Percentiles rank a stretch among this genome's conserved stretches.
These are phyloP conservation scores for Thalia dealbata DNA, from an alignment of 176 grass and related monocot genomes.

Conservation along the genomic window DNA sequence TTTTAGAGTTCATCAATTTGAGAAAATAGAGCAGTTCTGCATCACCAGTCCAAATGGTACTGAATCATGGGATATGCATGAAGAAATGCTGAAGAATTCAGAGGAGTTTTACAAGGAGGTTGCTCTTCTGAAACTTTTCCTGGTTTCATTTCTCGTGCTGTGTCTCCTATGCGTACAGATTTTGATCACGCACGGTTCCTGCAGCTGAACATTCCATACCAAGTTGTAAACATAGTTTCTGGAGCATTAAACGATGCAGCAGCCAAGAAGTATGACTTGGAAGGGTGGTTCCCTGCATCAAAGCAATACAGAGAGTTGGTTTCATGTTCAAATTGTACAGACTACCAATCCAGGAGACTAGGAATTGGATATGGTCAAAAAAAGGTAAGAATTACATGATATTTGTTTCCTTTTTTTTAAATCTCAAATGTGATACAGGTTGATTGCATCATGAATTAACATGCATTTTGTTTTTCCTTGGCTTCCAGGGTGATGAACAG, in stretches of 20 bases:
- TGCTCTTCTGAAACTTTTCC: background rate
- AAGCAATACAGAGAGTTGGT: constrained; percentile 81
- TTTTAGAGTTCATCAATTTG: constrained; percentile 93
- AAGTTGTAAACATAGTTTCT: constrained; percentile 82
- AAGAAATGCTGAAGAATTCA: constrained; percentile 91
- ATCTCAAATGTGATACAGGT: background rate
- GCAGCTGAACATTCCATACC: constrained; percentile 80
- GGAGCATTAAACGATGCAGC: constrained; percentile 91
- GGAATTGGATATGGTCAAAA: constrained; percentile 84
- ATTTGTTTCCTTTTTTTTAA: background rate
- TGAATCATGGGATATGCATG: constrained; percentile 75
- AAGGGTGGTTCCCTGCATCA: constrained; percentile 97
- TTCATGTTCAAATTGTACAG: constrained; percentile 92
- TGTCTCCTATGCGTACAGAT: background rate
- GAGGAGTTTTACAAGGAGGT: constrained; percentile 80
- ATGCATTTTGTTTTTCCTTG: background rate
- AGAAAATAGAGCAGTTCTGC: constrained; percentile 95
- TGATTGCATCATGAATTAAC: background rate
- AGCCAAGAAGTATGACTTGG: constrained; percentile 91
- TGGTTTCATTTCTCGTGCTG: background rate
- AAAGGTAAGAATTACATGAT: constrained; percentile 40
- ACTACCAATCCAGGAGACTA: constrained; percentile 83
- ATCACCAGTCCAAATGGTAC: constrained; percentile 60
- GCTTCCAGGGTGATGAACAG: constrained; percentile 65
- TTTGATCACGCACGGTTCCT: constrained; percentile 3